These are phyloP conservation scores for Mycena leptocephala DNA, from an alignment of 768 basidiomycete species.

Conservation along the genomic window DNA sequence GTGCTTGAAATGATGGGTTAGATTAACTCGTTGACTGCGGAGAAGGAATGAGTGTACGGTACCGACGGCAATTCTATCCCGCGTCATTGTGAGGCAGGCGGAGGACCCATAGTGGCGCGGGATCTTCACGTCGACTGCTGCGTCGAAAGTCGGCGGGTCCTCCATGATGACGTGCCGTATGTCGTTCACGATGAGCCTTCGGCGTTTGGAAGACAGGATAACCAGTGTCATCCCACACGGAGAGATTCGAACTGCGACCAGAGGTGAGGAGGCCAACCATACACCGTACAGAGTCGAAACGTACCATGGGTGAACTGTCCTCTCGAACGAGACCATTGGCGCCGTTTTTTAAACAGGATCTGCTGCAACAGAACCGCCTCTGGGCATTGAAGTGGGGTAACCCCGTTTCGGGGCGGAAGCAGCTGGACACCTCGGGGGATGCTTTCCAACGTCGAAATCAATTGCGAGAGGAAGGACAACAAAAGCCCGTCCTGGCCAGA, in stretches of 20 bases:
- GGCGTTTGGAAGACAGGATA: not conserved
- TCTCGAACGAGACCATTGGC: not conserved
- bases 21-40: too few species aligned
- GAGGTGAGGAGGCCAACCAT: not conserved
- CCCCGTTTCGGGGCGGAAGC: not conserved
- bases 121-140: not conserved
- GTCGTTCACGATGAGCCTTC: not conserved
- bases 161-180: not conserved
- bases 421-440: not conserved
- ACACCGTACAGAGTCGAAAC: not conserved
- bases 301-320: not conserved
- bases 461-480: not conserved
- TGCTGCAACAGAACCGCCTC: not conserved
- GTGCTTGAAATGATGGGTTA: not conserved
- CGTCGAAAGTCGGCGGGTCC: not conserved
- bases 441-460: not conserved
- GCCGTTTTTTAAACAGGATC: not conserved
- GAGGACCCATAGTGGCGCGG: not conserved
- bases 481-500: not conserved
- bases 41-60: not conserved
- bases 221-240: not conserved
- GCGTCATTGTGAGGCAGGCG: not conserved
- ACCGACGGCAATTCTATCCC: not conserved
- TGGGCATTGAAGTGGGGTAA: not conserved
- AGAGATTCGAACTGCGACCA: not conserved